A percentile compares a stretch with the other conserved stretches of the same genome.
Evolutionary conservation across 768 basidiomycete species (phyloP).

Genomic region (Thelephora ganbajun): DNA sequence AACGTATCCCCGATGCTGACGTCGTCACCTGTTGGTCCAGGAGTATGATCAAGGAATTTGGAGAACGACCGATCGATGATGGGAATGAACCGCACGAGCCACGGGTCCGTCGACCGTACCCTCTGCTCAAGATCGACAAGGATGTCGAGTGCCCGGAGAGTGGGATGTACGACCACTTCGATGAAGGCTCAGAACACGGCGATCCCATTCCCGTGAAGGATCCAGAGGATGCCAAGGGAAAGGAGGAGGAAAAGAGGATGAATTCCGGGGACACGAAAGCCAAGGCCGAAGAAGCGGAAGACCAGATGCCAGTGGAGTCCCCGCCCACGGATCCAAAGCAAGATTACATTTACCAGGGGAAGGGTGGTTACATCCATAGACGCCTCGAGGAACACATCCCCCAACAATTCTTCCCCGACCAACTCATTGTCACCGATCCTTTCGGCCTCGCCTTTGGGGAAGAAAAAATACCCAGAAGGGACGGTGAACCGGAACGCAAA

Average conservation of each 20-base stretch:
- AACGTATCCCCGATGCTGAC: conserved; percentile 14
- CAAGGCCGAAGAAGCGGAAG: neutral
- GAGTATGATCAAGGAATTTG: conserved; percentile 20
- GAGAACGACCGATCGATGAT: conserved; percentile 13
- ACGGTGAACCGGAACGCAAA: neutral
- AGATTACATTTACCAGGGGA: neutral
- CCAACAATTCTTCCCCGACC: conserved; percentile 12
- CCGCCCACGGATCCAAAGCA: neutral
- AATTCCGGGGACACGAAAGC: neutral
- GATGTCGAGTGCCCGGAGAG: neutral
- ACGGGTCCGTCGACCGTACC: conserved; percentile 12
- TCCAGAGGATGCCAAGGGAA: neutral
- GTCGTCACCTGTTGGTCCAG: conserved; percentile 20
- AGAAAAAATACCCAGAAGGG: neutral
- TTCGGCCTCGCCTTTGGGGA: neutral
- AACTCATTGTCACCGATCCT: conserved; percentile 14
- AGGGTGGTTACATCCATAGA: neutral
- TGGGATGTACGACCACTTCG: neutral
- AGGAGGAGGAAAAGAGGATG: neutral
- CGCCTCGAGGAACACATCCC: conserved; percentile 17
- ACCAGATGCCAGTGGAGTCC: neutral
- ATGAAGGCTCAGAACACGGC: conserved; percentile 9
- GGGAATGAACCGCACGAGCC: conserved; percentile 4
- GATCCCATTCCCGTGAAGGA: neutral
- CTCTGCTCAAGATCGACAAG: conserved; percentile 8